Conservation (phyloP, 768 basidiomycete genomes). For the Tephrocybe sp. region DNA sequence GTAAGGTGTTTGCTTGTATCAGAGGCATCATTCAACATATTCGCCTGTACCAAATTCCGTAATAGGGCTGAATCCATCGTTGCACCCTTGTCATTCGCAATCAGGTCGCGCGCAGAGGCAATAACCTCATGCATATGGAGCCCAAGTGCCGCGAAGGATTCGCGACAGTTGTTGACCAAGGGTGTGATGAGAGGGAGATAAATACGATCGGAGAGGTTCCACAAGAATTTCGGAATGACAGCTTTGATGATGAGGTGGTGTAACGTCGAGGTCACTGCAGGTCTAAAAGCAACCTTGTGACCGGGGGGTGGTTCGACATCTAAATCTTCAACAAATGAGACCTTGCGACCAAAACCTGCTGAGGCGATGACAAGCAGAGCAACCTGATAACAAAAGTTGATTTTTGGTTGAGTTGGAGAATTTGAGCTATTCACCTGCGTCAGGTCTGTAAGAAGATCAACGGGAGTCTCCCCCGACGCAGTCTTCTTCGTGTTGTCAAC, state of each 20-base stretch:
- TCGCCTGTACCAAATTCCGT: slow-evolving; percentile 45
- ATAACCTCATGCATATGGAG: slow-evolving; percentile 41
- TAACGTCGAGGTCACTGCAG: slow-evolving; percentile 30
- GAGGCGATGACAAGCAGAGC: slow-evolving; percentile 39
- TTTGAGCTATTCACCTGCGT: slow-evolving; percentile 22
- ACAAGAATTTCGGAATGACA: slow-evolving; percentile 33
- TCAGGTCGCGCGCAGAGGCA: slow-evolving; percentile 32
- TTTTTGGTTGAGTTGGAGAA: neutral
- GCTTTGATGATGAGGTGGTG: slow-evolving; percentile 26
- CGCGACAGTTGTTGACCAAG: slow-evolving; percentile 23
- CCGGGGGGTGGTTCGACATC: slow-evolving; percentile 24
- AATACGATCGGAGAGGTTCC: slow-evolving; percentile 24
- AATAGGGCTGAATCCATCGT: slow-evolving; percentile 36
- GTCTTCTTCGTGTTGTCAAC: slow-evolving; percentile 22
- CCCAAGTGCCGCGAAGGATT: slow-evolving; percentile 35
- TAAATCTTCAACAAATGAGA: slow-evolving; percentile 31
- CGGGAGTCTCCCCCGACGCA: neutral
- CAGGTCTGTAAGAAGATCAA: slow-evolving; percentile 24
- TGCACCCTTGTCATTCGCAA: slow-evolving; percentile 23
- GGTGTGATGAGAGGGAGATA: slow-evolving; percentile 35
- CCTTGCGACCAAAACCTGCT: slow-evolving; percentile 39
- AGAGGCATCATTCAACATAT: slow-evolving; percentile 33
- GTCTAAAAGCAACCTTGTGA: slow-evolving; percentile 32
- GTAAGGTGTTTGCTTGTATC: slow-evolving; percentile 28
- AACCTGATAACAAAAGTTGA: slow-evolving; percentile 15